These are phyloP conservation scores for Chlamydomonas sphaeroides DNA, from an alignment of 139 green algal species.

Conservation along the genomic window DNA sequence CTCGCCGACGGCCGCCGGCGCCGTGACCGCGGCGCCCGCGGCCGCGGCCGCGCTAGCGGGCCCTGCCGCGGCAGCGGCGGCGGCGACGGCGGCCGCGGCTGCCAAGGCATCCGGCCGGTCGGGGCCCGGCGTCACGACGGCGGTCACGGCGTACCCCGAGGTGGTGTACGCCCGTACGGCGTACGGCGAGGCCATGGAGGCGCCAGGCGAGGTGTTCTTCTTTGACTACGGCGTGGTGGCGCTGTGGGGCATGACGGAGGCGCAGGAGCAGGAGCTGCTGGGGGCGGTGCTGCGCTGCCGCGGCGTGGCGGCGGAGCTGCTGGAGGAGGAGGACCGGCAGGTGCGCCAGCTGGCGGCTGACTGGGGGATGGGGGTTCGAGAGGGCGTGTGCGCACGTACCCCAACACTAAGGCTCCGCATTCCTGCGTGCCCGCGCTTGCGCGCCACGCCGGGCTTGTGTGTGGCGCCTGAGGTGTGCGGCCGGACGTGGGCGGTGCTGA, in stretches of 20 bases:
- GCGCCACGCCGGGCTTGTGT: too few species aligned
- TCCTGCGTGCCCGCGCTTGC: too few species aligned
- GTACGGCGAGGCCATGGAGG: constrained; percentile 19
- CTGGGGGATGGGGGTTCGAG: too few species aligned
- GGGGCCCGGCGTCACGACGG: background rate
- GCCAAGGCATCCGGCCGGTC: too few species aligned
- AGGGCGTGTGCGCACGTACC: too few species aligned
- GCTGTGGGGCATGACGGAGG: constrained; percentile 47
- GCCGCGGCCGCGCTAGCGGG: background rate
- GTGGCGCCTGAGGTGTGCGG: too few species aligned
- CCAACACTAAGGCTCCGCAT: too few species aligned
- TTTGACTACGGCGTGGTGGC: constrained; percentile 53
- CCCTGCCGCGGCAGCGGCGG: too few species aligned
- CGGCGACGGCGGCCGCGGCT: too few species aligned
- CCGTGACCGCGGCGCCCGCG: background rate
- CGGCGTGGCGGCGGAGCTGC: constrained; percentile 26
- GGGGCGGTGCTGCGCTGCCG: background rate
- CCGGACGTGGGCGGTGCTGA: too few species aligned
- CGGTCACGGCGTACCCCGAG: constrained; percentile 24
- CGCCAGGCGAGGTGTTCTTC: constrained; percentile 48
- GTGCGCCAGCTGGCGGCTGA: too few species aligned
- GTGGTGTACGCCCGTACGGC: constrained; percentile 32
- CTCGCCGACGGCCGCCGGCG: background rate
- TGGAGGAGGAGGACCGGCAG: constrained; percentile 37
- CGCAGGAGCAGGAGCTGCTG: constrained; percentile 42